A percentile compares a stretch with the other conserved stretches of the same genome.
These are phyloP conservation scores for Diplodia mutila DNA, from an alignment of 2,329 filamentous ascomycete species.

Conservation along the genomic window DNA sequence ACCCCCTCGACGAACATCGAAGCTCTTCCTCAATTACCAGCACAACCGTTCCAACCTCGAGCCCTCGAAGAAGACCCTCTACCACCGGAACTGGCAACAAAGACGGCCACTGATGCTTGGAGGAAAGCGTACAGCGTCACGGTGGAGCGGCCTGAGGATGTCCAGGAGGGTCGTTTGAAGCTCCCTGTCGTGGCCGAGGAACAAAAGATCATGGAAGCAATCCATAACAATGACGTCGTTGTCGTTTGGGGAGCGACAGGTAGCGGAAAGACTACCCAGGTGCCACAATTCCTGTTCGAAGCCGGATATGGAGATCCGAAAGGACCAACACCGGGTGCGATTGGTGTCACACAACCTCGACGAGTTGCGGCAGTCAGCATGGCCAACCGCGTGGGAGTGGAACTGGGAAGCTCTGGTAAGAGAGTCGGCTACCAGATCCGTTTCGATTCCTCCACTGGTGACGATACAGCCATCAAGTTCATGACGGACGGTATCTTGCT, in stretches of 20 bases:
- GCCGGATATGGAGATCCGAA: slow-evolving; percentile 81
- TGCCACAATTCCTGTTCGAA: slow-evolving; percentile 95
- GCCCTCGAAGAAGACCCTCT: slow-evolving; percentile 72
- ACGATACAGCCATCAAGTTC: slow-evolving; percentile 91
- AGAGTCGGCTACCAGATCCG: slow-evolving; percentile 89
- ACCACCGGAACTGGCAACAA: slow-evolving; percentile 64
- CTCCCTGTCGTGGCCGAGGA: slow-evolving; percentile 93
- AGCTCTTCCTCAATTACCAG: slow-evolving; percentile 30
- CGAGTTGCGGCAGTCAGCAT: slow-evolving; percentile 96
- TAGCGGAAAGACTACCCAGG: slow-evolving; percentile 95
- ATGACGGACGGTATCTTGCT: slow-evolving; percentile 98
- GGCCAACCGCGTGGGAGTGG: slow-evolving; percentile 86
- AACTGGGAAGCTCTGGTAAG: slow-evolving; percentile 76
- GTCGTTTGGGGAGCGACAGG: slow-evolving; percentile 94
- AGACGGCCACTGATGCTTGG: slow-evolving; percentile 59
- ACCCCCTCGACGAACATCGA: slow-evolving; percentile 49
- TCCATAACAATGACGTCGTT: slow-evolving; percentile 87
- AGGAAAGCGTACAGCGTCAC: slow-evolving; percentile 77
- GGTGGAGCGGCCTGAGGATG: slow-evolving; percentile 69
- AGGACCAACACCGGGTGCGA: slow-evolving; percentile 84
- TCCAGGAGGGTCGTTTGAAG: slow-evolving; percentile 77
- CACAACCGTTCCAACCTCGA: slow-evolving; percentile 68
- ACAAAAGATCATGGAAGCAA: slow-evolving; percentile 96
- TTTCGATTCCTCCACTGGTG: slow-evolving; percentile 81
- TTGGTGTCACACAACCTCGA: slow-evolving; percentile 92